A percentile compares a stretch with the other conserved stretches of the same genome.
Conservation (phyloP, 2,329 filamentous ascomycete species). For the Fusarium sp. region DNA sequence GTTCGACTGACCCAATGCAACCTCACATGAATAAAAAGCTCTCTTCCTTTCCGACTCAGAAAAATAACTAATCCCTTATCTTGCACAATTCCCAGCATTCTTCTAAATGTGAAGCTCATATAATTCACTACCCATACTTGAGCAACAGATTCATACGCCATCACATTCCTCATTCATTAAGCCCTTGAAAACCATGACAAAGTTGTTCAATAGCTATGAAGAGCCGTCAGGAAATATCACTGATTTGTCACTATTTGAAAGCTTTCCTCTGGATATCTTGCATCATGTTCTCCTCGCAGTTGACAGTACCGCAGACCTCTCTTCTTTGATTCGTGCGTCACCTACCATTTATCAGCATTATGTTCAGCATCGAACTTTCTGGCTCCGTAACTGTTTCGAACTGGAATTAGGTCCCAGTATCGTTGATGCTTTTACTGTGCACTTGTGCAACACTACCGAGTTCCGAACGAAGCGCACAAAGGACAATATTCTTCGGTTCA, state of each 20-base stretch:
- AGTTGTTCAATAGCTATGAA: not conserved
- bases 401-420: not conserved
- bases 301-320: not conserved
- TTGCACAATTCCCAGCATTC: too few species aligned
- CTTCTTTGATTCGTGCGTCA: not conserved
- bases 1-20: too few species aligned
- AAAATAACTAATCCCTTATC: too few species aligned
- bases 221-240: accelerated
- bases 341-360: not conserved
- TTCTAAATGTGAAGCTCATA: too few species aligned
- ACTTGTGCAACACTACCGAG: not conserved
- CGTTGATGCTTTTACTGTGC: not conserved
- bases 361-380: not conserved
- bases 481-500: not conserved
- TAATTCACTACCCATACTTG: too few species aligned
- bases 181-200: not conserved
- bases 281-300: not conserved
- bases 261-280: not conserved
- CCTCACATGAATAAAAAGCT: too few species aligned
- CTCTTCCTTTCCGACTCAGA: too few species aligned
- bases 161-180: too few species aligned
- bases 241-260: not conserved
- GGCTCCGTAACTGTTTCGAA: not conserved
- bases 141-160: not conserved
- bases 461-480: not conserved